Conservation (phyloP, 2,329 filamentous ascomycete species). For the Raffaelea deltoideospora region DNA sequence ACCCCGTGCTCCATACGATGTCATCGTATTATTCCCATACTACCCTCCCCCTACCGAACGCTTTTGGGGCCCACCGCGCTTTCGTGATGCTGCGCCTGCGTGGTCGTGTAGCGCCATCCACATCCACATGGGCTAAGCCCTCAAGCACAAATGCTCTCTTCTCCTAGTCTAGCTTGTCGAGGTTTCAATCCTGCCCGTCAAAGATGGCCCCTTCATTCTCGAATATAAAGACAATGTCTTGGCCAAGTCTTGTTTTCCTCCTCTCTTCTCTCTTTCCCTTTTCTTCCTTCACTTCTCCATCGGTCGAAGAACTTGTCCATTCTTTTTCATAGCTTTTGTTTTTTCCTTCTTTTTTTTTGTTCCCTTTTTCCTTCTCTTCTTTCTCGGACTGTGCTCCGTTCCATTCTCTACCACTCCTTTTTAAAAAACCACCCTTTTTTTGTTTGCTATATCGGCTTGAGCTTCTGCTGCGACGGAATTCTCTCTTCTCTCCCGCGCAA, state of each 20-base stretch:
- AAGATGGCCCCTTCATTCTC: too few species aligned
- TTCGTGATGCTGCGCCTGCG: background rate
- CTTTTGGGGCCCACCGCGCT: background rate
- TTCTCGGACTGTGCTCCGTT: conserved; percentile 27
- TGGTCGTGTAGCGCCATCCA: background rate
- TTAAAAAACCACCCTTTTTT: conserved; percentile 25
- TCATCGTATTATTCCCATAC: too few species aligned
- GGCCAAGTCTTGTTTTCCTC: background rate
- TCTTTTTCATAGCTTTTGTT: conserved; percentile 14
- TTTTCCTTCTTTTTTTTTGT: conserved; percentile 15
- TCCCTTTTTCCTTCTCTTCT: conserved; percentile 17
- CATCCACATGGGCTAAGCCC: background rate
- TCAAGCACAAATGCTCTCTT: too few species aligned
- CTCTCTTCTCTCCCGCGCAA: background rate
- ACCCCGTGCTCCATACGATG: too few species aligned
- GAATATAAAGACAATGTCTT: conserved; percentile 2
- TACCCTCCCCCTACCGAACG: too few species aligned
- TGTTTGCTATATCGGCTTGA: background rate
- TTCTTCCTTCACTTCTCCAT: background rate
- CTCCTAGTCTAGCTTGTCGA: too few species aligned
- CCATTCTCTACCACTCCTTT: conserved; percentile 28
- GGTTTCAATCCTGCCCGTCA: too few species aligned
- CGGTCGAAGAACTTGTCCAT: too few species aligned
- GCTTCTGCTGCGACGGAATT: background rate
- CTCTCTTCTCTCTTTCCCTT: conserved; percentile 1